Evolutionary conservation across 331 rosid species (phyloP).

Genomic region (Pyracantha coccinea): DNA sequence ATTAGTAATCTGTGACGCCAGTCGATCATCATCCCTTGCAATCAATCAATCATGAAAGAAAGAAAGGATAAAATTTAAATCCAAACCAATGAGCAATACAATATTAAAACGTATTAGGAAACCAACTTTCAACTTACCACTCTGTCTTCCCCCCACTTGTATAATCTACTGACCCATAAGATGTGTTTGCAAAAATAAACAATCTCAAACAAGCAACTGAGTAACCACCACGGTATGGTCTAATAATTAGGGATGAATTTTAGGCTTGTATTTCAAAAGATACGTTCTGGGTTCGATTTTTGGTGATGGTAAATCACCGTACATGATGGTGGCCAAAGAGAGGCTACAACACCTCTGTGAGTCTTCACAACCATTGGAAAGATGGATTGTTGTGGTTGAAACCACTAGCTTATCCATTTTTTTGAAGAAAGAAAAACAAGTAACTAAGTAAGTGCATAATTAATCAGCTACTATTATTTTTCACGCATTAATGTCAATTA

Average conservation of each 20-base stretch:
- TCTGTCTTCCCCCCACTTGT: background rate
- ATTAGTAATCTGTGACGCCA: background rate
- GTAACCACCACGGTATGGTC: background rate
- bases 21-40: background rate
- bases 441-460: background rate
- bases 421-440: background rate
- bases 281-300: accelerated
- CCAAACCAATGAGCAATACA: background rate
- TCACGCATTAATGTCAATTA: background rate
- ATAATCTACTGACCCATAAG: background rate
- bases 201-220: background rate
- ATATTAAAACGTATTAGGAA: background rate
- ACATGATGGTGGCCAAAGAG: accelerated
- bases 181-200: background rate
- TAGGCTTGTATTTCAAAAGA: too few species aligned
- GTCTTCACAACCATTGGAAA: too few species aligned
- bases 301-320: too few species aligned
- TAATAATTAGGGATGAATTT: too few species aligned
- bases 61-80: background rate
- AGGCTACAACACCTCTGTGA: too few species aligned
- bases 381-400: too few species aligned
- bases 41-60: background rate
- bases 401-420: background rate
- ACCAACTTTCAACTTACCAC: background rate
- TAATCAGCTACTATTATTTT: background rate